These are phyloP conservation scores for Candida sp. DNA, from an alignment of 1,139 yeast species.

Conservation along the genomic window DNA sequence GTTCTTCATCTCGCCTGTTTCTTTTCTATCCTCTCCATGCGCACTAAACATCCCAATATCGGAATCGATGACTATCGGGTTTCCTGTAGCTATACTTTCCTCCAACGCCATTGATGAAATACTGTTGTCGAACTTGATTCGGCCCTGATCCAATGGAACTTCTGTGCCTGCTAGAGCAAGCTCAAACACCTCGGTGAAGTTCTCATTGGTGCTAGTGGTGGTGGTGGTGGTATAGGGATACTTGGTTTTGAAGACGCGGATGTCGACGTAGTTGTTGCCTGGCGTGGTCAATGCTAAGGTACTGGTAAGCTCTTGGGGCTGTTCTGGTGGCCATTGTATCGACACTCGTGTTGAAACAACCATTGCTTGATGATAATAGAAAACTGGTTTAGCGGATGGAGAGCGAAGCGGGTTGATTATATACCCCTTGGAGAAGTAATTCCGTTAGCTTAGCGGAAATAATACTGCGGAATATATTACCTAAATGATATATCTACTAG, in stretches of 20 bases:
- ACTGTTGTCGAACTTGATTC: conserved; percentile 43
- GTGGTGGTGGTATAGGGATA: conserved; percentile 22
- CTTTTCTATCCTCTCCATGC: conserved; percentile 50
- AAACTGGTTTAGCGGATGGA: too few relatives aligned
- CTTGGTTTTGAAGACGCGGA: conserved; percentile 28
- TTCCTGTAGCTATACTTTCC: conserved; percentile 24
- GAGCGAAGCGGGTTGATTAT: too few relatives aligned
- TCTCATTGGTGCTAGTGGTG: neutral
- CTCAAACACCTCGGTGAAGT: conserved; percentile 27
- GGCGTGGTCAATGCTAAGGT: conserved; percentile 59
- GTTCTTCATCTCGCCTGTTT: conserved; percentile 58
- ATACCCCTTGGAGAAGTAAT: too few relatives aligned
- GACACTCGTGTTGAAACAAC: conserved; percentile 49
- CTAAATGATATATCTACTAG: too few relatives aligned
- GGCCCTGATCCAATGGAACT: conserved; percentile 29
- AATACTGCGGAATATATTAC: conserved; percentile 2
- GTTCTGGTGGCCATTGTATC: conserved; percentile 56
- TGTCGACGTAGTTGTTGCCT: conserved; percentile 48
- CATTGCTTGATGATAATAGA: too few relatives aligned
- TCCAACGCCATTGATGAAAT: conserved; percentile 43
- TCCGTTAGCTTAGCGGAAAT: neutral
- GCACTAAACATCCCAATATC: conserved; percentile 52
- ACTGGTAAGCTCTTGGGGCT: conserved; percentile 47
- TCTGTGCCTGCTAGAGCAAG: conserved; percentile 48
- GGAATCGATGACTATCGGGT: conserved; percentile 24